Evolutionary conservation across 352 stramenopile genomes (phyloP).

Genomic region (Globisporangium acanthophoron): DNA sequence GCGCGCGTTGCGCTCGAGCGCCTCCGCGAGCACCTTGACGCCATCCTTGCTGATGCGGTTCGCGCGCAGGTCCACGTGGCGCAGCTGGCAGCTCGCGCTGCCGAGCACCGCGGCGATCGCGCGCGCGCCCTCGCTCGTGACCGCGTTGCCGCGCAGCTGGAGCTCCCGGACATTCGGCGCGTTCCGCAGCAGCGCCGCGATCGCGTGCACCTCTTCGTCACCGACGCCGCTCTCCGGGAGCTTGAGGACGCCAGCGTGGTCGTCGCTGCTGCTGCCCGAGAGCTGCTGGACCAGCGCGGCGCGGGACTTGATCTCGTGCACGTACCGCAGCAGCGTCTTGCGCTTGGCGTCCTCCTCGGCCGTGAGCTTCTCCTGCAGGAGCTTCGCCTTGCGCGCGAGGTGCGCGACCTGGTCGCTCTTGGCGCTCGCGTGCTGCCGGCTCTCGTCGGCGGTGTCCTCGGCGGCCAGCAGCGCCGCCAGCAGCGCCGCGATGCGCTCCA

Average conservation of each 20-base stretch:
- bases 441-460: conserved; percentile 65
- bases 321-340: conserved; percentile 92
- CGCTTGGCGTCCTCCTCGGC: conserved; percentile 94
- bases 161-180: conserved; percentile 90
- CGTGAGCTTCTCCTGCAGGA: conserved; percentile 82
- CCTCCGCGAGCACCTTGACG: conserved; percentile 91
- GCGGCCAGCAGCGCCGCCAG: conserved; percentile 62
- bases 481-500: conserved; percentile 86
- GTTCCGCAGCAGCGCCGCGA: conserved; percentile 90
- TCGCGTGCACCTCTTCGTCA: conserved; percentile 95
- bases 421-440: conserved; percentile 37
- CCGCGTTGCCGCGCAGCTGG: conserved; percentile 88
- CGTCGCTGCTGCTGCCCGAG: conserved; percentile 5
- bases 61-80: conserved; percentile 87
- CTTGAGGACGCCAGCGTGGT: conserved; percentile 41
- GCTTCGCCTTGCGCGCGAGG: conserved; percentile 57
- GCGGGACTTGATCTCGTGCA: conserved; percentile 91
- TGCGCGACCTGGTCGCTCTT: conserved; percentile 85
- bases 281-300: conserved; percentile 17
- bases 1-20: conserved; percentile 89
- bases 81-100: conserved; percentile 63
- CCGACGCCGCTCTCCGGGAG: conserved; percentile 88
- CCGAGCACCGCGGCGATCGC: conserved; percentile 91
- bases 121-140: conserved; percentile 90
- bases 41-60: conserved; percentile 92